Evolutionary conservation across 1,139 yeast species (phyloP).

Genomic region (Yamadazyma buinensis): DNA sequence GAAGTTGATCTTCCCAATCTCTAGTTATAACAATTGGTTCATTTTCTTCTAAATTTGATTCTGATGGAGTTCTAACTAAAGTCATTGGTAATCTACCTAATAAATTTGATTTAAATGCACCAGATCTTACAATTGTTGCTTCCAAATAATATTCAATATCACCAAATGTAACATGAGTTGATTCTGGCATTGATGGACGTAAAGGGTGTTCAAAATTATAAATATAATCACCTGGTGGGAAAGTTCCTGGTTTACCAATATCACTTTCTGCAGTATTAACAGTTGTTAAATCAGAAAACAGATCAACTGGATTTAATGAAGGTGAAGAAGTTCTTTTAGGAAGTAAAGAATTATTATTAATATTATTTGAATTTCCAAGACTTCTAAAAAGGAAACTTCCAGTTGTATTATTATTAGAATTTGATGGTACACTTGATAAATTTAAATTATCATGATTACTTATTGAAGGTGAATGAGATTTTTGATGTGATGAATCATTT

Average conservation of each 20-base stretch:
- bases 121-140: slow-evolving; percentile 67
- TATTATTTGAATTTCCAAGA: slow-evolving; percentile 23
- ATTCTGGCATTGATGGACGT: slow-evolving; percentile 79
- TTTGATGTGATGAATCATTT: slow-evolving; percentile 17
- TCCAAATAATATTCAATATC: slow-evolving; percentile 66
- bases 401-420: slow-evolving; percentile 1
- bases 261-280: slow-evolving; percentile 18
- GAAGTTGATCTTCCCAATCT: slow-evolving; percentile 91
- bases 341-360: slow-evolving; percentile 16
- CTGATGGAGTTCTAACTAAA: slow-evolving; percentile 73
- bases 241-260: slow-evolving; percentile 26
- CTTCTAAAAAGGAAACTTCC: slow-evolving; percentile 20
- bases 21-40: slow-evolving; percentile 90
- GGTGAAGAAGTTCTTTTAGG: slow-evolving; percentile 40
- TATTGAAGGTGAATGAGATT: slow-evolving; percentile 20
- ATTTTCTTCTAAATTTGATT: slow-evolving; percentile 75
- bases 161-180: slow-evolving; percentile 78
- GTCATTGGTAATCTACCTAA: slow-evolving; percentile 60
- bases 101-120: slow-evolving; percentile 80
- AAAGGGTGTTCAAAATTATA: slow-evolving; percentile 90
- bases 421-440: not conserved
- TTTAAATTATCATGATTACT: slow-evolving; percentile 2
- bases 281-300: slow-evolving; percentile 13
- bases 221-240: slow-evolving; percentile 80
- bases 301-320: slow-evolving; percentile 15